phyloP scores from a whole-genome alignment of 805 yeast genomes.

The Metschnikowia peoriensis region DNA sequence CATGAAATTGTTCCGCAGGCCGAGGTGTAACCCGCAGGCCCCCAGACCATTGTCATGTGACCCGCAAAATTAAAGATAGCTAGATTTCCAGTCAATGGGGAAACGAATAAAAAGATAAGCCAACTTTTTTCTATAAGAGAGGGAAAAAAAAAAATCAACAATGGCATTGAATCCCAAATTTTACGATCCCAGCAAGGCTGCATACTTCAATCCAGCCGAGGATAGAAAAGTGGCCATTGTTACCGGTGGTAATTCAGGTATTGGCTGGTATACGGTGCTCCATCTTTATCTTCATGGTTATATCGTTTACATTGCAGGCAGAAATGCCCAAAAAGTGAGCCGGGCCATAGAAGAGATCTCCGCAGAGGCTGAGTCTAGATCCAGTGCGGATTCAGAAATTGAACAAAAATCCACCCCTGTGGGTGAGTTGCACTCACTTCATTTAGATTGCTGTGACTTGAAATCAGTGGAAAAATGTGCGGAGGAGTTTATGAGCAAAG shows the following conservation, averaged over 20 bases:
- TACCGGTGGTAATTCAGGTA: slow-evolving; percentile 42
- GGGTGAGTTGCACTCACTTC: slow-evolving; percentile 15
- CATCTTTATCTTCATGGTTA: slow-evolving; percentile 42
- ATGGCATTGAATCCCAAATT: slow-evolving; percentile 10
- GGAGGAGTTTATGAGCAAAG: slow-evolving; percentile 22
- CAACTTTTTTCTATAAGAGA: background rate
- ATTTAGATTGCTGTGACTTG: slow-evolving; percentile 19
- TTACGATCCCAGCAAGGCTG: slow-evolving; percentile 29
- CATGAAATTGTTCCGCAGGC: background rate
- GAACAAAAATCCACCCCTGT: slow-evolving; percentile 23
- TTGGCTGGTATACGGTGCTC: slow-evolving; percentile 40
- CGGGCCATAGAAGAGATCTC: slow-evolving; percentile 34
- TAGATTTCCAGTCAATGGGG: no score
- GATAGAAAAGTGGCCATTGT: slow-evolving; percentile 32
- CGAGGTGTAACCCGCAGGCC: background rate
- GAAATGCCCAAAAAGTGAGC: slow-evolving; percentile 30
- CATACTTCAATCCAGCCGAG: slow-evolving; percentile 26
- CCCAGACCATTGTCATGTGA: background rate
- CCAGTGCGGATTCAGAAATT: slow-evolving; percentile 23
- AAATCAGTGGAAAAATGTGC: slow-evolving; percentile 20
- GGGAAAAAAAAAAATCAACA: background rate
- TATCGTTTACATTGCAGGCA: slow-evolving; percentile 35
- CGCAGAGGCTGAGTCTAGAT: slow-evolving; percentile 30
- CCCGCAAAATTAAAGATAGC: background rate
- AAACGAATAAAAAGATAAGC: no score